phyloP scores from a whole-genome alignment of 2,329 filamentous ascomycete species.

The Talaromyces funiculosus region DNA sequence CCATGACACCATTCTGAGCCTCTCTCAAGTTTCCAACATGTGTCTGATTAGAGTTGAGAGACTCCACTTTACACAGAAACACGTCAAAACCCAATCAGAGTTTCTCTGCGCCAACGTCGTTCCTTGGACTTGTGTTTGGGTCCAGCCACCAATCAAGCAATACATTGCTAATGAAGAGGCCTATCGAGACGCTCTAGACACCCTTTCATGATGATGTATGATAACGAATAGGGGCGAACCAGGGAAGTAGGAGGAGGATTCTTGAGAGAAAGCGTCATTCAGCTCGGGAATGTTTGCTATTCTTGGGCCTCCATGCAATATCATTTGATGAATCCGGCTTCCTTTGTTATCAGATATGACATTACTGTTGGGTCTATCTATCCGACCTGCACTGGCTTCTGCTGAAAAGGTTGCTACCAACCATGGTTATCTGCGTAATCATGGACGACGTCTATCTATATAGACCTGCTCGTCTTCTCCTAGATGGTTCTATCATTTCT shows the following conservation, averaged over 20 bases:
- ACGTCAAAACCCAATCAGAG: neutral
- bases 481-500: neutral
- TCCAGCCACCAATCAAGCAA: neutral
- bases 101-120: neutral
- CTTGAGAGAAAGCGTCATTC: neutral
- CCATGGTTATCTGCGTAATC: neutral
- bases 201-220: neutral
- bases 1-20: too few relatives aligned
- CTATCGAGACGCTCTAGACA: neutral
- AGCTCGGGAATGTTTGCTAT: neutral
- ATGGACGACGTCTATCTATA: neutral
- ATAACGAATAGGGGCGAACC: neutral
- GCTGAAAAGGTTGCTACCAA: neutral
- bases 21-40: neutral
- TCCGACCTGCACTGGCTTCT: neutral
- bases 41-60: neutral
- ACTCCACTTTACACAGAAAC: neutral
- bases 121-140: neutral
- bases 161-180: neutral
- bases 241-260: neutral
- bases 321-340: neutral
- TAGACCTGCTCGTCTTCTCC: neutral
- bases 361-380: neutral
- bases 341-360: neutral
- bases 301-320: neutral